Evolutionary conservation across 1,284 basidiomycete genomes (phyloP).

Genomic region (Tranzscheliella williamsii): DNA sequence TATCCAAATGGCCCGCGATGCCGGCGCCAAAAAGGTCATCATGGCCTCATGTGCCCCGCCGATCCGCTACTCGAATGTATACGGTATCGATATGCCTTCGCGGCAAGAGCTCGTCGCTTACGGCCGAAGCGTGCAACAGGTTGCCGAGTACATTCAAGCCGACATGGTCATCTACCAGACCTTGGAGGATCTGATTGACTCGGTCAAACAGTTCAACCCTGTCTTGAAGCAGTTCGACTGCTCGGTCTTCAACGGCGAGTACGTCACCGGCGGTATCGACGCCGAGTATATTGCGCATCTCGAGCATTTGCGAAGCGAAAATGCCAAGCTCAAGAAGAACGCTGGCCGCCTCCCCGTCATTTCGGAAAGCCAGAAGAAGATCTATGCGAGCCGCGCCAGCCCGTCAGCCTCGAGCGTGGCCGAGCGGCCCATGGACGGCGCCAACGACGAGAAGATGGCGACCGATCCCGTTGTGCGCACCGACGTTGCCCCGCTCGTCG

Average conservation of each 20-base stretch:
- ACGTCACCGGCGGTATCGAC: constrained; percentile 94
- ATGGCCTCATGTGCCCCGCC: constrained; percentile 96
- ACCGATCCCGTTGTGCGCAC: constrained; percentile 4
- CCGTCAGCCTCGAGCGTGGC: constrained; percentile 24
- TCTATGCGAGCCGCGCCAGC: constrained; percentile 30
- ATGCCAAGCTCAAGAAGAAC: constrained; percentile 67
- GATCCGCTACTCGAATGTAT: constrained; percentile 92
- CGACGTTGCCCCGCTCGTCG: not conserved
- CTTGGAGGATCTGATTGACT: constrained; percentile 82
- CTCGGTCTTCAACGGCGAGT: constrained; percentile 96
- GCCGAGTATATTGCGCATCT: constrained; percentile 78
- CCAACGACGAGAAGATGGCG: constrained; percentile 41
- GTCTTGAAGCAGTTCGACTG: constrained; percentile 84
- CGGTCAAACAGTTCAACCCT: constrained; percentile 86
- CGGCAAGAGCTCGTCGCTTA: constrained; percentile 90
- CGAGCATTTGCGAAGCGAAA: constrained; percentile 81
- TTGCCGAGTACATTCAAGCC: constrained; percentile 85
- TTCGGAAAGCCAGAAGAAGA: constrained; percentile 31
- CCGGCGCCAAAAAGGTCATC: constrained; percentile 95
- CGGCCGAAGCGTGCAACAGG: constrained; percentile 73
- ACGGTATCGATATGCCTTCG: constrained; percentile 99
- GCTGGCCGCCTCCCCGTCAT: constrained; percentile 30
- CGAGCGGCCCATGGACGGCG: constrained; percentile 12
- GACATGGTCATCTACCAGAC: constrained; percentile 98
- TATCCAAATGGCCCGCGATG: constrained; percentile 98